Base-by-base conservation (phyloP, 1,284 basidiomycete species). In the Malassezia nana region DNA sequence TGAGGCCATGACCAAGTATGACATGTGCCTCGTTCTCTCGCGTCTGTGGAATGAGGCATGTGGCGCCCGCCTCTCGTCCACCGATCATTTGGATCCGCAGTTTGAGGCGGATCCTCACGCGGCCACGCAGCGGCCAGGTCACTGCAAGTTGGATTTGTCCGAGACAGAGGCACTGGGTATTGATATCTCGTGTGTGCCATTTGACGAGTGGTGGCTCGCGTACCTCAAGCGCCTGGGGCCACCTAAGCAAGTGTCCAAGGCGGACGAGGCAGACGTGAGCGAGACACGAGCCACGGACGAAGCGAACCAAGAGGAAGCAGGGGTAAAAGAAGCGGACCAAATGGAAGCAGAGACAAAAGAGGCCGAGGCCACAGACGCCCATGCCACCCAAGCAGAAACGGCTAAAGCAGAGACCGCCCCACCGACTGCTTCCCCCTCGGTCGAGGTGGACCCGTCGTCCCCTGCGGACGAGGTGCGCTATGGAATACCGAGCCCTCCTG, bases 1-100 rank as follows among this genome's bases (percentile, higher is more conserved):
- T 8, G 74, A 75, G 20, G 73, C 76, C 1, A 65, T 77, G 58
- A 78, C 77, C 16, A 79, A 79, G 66, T 78, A 77, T 67, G 75
- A 77, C 60, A 79, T 79, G 69, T 72, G 66, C 54, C 42, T 59
- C 31, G 63, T 67, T 8, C 55, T 73, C 46, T 54, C 62, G 32
- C 64, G 67, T 13, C 53, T 67, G 40, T 62, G 59, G 50, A 65
- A 65, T 42, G 40, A 51, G 18, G 64, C 64, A n/a, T 35, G 26
- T 6, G 62, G 60, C 8, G 50, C 55, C 25, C 55, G 60, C 15
- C 55, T 62, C 2, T 53, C 58, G 16, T 59, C 62, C 30, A 45
- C 50, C 24, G 60, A 63, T 16, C 65, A 65, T 33, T 59, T 73
- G 29, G 63, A 67, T 6, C 69, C 71, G 0, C 66, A 64, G 39